phyloP scores from a whole-genome alignment of 805 yeast genomes.

The Yamadazyma akitaensis region DNA sequence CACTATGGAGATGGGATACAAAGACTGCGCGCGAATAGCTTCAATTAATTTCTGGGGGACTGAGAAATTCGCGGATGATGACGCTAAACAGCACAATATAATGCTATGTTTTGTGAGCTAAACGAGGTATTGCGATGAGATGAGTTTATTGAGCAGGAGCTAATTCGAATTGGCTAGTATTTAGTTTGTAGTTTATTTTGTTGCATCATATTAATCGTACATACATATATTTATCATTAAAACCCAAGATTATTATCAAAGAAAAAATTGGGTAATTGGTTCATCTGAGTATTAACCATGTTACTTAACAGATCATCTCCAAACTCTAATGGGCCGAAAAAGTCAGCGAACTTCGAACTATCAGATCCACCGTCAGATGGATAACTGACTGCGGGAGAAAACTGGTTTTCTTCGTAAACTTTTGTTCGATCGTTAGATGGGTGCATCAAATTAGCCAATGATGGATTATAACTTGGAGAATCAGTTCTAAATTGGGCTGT shows the following conservation, averaged over 20 bases:
- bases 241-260: slow-evolving; percentile 33
- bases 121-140: too few species aligned
- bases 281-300: slow-evolving; percentile 23
- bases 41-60: not conserved
- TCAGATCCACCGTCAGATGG: not conserved
- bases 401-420: not conserved
- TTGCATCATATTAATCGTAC: too few species aligned
- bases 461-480: slow-evolving; percentile 22
- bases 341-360: slow-evolving; percentile 2
- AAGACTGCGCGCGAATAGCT: not conserved
- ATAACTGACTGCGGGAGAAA: not conserved
- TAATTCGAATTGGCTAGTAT: too few species aligned
- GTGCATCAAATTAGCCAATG: slow-evolving; percentile 23
- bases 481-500: not conserved
- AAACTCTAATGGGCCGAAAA: slow-evolving; percentile 14
- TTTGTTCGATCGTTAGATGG: slow-evolving; percentile 6
- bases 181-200: too few species aligned
- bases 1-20: not conserved
- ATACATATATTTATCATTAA: slow-evolving; percentile 3
- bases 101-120: too few species aligned
- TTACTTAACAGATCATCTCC: slow-evolving; percentile 22
- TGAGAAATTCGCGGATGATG: not conserved
- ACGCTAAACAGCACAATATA: too few species aligned
- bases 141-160: too few species aligned
- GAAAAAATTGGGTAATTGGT: slow-evolving; percentile 36